Conservation (phyloP, 2,329 filamentous ascomycete species). For the Plenodomus tracheiphilus region DNA sequence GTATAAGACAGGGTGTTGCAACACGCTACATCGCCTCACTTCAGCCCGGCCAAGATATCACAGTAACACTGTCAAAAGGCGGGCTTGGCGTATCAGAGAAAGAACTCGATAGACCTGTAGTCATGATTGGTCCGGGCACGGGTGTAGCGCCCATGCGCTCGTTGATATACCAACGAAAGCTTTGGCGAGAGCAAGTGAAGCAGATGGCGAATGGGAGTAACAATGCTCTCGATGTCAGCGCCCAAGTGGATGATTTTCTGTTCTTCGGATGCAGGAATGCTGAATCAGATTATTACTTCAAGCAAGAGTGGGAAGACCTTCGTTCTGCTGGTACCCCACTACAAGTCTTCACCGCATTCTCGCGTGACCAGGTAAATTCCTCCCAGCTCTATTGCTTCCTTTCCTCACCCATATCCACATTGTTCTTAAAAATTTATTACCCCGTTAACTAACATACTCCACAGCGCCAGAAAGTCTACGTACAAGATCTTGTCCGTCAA, state of each 20-base stretch:
- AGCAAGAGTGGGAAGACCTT: constrained; percentile 69
- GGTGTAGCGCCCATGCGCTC: constrained; percentile 83
- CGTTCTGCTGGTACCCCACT: constrained; percentile 48
- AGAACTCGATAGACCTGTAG: constrained; percentile 61
- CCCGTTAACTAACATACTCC: neutral
- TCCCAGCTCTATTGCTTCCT: neutral
- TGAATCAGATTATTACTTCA: constrained; percentile 78
- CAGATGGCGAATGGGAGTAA: neutral
- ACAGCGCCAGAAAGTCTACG: constrained; percentile 64
- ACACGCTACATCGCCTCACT: constrained; percentile 81
- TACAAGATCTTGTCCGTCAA: constrained; percentile 65
- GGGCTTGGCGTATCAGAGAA: constrained; percentile 46
- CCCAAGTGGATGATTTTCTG: constrained; percentile 53
- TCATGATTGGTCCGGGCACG: constrained; percentile 83
- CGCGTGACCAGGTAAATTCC: constrained; percentile 61
- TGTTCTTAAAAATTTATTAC: neutral
- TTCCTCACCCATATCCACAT: neutral
- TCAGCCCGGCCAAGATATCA: constrained; percentile 59
- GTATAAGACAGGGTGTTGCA: constrained; percentile 83
- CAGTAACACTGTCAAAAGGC: constrained; percentile 60
- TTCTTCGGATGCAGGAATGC: constrained; percentile 85
- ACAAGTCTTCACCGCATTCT: constrained; percentile 67
- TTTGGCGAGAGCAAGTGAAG: constrained; percentile 40
- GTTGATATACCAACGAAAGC: constrained; percentile 72
- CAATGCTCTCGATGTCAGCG: neutral